Conservation (phyloP, 495 filamentous ascomycete genomes). For the Trichoderma reesei region DNA sequence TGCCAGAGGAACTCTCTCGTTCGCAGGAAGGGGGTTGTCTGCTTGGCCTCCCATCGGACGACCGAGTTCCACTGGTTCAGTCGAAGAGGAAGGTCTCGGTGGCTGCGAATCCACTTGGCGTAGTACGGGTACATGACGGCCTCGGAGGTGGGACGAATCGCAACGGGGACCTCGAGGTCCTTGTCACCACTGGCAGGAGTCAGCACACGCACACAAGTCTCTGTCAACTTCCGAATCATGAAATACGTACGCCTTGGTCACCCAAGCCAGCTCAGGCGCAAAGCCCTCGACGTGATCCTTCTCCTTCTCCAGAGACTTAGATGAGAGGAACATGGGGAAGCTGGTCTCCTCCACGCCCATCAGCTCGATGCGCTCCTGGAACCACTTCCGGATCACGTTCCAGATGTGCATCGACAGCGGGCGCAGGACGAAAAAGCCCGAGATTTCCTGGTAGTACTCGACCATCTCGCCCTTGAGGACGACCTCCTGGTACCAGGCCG, state of each 20-base stretch:
- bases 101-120: conserved; percentile 88
- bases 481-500: conserved; percentile 91
- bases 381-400: conserved; percentile 85
- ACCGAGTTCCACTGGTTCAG: conserved; percentile 98
- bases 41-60: conserved; percentile 96
- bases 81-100: conserved; percentile 84
- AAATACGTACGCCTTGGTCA: conserved; percentile 74
- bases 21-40: conserved; percentile 88
- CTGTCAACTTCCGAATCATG: not conserved
- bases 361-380: conserved; percentile 74
- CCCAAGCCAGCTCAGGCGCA: conserved; percentile 96
- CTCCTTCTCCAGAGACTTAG: conserved; percentile 83
- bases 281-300: conserved; percentile 98
- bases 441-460: conserved; percentile 63
- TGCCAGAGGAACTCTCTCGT: conserved; percentile 97
- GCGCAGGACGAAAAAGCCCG: conserved; percentile 90
- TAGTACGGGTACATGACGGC: conserved; percentile 95
- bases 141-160: conserved; percentile 91
- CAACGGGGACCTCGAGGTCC: conserved; percentile 87
- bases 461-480: conserved; percentile 92
- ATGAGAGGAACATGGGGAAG: conserved; percentile 88
- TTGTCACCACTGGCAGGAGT: conserved; percentile 54
- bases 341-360: conserved; percentile 90
- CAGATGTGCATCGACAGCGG: conserved; percentile 82
- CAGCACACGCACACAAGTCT: not conserved